phyloP scores from a whole-genome alignment of 257 asterid genomes.

The Solanum piurae region DNA sequence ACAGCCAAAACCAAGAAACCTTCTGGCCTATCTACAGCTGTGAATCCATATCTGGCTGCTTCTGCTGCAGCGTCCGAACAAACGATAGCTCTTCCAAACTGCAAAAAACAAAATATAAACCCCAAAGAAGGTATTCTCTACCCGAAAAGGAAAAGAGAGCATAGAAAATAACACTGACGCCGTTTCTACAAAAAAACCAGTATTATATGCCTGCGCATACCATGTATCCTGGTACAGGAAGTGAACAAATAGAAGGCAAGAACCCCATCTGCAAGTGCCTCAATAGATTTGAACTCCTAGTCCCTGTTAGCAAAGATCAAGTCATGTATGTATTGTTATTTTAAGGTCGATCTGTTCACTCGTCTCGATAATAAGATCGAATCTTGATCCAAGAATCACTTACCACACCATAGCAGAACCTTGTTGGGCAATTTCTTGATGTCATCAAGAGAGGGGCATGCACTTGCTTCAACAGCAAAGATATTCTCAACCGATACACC shows the following conservation, averaged over 20 bases:
- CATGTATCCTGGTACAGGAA: slow-evolving; percentile 88
- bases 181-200: not conserved
- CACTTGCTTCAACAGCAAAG: slow-evolving; percentile 54
- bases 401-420: slow-evolving; percentile 87
- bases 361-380: not conserved
- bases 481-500: slow-evolving; percentile 53
- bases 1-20: slow-evolving; percentile 77
- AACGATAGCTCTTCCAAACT: slow-evolving; percentile 91
- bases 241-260: slow-evolving; percentile 53
- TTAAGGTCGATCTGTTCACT: not conserved
- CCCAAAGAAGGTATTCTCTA: not conserved
- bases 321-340: not conserved
- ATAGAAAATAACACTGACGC: not conserved
- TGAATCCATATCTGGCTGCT: slow-evolving; percentile 85
- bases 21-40: slow-evolving; percentile 76
- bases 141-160: not conserved
- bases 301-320: slow-evolving; percentile 21
- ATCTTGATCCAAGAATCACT: not conserved
- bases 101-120: not conserved
- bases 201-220: slow-evolving; percentile 8
- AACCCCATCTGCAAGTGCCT: slow-evolving; percentile 78
- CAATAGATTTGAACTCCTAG: slow-evolving; percentile 61
- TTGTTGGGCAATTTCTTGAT: slow-evolving; percentile 62
- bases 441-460: slow-evolving; percentile 65
- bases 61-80: slow-evolving; percentile 91